These are phyloP conservation scores for Globisporangium megalacanthum DNA, from an alignment of 352 stramenopile species.

Conservation along the genomic window DNA sequence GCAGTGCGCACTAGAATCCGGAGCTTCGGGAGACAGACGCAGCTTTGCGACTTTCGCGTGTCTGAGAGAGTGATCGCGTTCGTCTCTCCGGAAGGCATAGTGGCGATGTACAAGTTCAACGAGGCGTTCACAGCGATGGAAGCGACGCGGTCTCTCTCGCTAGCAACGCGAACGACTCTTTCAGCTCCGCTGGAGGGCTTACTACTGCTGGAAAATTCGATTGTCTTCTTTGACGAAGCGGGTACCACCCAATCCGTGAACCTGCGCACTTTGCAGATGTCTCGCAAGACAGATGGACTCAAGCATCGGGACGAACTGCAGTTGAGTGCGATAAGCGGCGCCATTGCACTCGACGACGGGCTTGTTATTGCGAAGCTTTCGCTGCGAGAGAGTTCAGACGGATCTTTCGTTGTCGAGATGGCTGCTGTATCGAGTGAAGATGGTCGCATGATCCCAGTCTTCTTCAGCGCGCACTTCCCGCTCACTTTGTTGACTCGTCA, in stretches of 20 bases:
- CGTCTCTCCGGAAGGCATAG: neutral
- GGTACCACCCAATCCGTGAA: constrained; percentile 36
- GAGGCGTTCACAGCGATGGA: constrained; percentile 11
- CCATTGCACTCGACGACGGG: constrained; percentile 21
- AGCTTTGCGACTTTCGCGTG: neutral
- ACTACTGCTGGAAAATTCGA: constrained; percentile 7
- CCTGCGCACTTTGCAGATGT: constrained; percentile 36
- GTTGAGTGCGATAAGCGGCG: constrained; percentile 9
- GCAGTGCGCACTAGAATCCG: too few species aligned
- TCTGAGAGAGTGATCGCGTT: constrained; percentile 7
- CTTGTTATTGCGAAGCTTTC: constrained; percentile 23
- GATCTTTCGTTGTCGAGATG: constrained; percentile 18
- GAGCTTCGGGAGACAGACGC: constrained; percentile 1
- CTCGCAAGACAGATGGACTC: constrained; percentile 13
- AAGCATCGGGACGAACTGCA: neutral
- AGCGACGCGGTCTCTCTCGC: constrained; percentile 4
- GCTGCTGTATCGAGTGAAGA: constrained; percentile 27
- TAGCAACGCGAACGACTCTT: constrained; percentile 11
- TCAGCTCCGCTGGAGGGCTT: constrained; percentile 5
- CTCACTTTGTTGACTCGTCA: constrained; percentile 9
- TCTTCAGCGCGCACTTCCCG: neutral
- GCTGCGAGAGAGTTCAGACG: too few species aligned
- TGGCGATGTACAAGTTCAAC: constrained; percentile 14
- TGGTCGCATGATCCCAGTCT: constrained; percentile 26
- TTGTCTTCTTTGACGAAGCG: constrained; percentile 25